These are phyloP conservation scores for Dictyostelium brefeldianum DNA, from an alignment of 78 protist genomes.

Conservation along the genomic window DNA sequence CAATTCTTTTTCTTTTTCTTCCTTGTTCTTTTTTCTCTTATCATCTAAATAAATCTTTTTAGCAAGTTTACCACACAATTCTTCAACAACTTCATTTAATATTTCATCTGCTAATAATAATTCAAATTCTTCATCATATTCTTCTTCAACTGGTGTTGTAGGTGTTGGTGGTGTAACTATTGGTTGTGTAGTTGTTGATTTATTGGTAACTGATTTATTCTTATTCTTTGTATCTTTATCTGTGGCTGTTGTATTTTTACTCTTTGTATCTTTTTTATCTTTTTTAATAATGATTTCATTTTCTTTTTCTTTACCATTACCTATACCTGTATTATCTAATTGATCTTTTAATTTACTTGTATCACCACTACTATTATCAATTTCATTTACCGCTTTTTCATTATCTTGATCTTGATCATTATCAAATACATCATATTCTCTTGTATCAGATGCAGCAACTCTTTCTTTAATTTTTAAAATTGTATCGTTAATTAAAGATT, in stretches of 20 bases:
- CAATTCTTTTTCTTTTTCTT: constrained; percentile 42
- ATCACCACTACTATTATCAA: not conserved
- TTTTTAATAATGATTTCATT: not conserved
- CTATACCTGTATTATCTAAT: not conserved
- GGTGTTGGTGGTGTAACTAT: not conserved
- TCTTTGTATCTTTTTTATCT: not conserved
- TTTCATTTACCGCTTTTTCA: not conserved
- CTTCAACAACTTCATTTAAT: constrained; percentile 60
- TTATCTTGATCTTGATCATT: not conserved
- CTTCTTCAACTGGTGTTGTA: not conserved
- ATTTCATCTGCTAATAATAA: constrained; percentile 27
- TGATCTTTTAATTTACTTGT: not conserved
- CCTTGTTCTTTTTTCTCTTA: constrained; percentile 34
- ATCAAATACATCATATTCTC: not conserved
- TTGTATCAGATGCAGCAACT: not conserved
- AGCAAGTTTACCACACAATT: not conserved
- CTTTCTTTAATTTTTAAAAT: constrained; percentile 16
- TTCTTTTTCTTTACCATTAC: not conserved
- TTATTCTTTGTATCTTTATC: not conserved
- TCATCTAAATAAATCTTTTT: constrained; percentile 65
- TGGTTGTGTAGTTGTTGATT: not conserved
- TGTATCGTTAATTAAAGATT: constrained; percentile 36
- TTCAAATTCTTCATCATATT: constrained; percentile 6
- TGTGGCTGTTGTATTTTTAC: not conserved
- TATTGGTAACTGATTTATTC: not conserved